Evolutionary conservation across 176 grass and related monocot species (phyloP).

Genomic region (Raddia guianensis): DNA sequence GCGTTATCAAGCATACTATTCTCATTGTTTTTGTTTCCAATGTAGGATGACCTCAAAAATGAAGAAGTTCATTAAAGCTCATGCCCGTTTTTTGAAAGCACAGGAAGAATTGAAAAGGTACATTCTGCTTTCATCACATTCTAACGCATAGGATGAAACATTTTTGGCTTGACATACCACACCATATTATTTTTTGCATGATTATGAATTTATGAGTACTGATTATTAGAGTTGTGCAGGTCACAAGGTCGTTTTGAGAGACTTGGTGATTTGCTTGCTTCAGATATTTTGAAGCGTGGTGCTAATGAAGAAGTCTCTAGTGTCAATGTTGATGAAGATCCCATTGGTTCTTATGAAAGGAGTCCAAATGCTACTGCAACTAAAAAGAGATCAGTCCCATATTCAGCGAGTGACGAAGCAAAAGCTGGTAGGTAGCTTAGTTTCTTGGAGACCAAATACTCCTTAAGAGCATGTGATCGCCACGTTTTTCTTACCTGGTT

Average conservation of each 20-base stretch:
- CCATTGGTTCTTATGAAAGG: constrained; percentile 63
- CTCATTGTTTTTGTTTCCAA: constrained; percentile 19
- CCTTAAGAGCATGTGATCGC: constrained; percentile 7
- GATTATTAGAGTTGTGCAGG: constrained; percentile 55
- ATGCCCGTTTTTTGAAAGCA: constrained; percentile 74
- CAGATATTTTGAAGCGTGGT: constrained; percentile 61
- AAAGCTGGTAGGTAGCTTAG: constrained; percentile 61
- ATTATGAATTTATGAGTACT: constrained; percentile 18
- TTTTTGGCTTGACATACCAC: constrained; percentile 20
- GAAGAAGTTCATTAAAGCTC: constrained; percentile 84
- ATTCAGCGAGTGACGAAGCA: constrained; percentile 66
- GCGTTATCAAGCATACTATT: constrained; percentile 18
- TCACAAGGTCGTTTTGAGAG: constrained; percentile 82
- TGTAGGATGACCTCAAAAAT: constrained; percentile 84
- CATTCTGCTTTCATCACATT: constrained; percentile 30
- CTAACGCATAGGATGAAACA: not conserved
- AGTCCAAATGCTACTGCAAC: constrained; percentile 61
- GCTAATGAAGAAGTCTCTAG: constrained; percentile 80
- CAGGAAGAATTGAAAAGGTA: constrained; percentile 85
- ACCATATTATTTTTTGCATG: constrained; percentile 18
- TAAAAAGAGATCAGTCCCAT: constrained; percentile 62
- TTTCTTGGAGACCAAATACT: constrained; percentile 18
- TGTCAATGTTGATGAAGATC: constrained; percentile 62
- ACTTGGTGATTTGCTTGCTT: constrained; percentile 68
- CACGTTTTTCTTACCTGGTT: not conserved